phyloP scores from a whole-genome alignment of 139 green algal species.

The Chlorella sp. region DNA sequence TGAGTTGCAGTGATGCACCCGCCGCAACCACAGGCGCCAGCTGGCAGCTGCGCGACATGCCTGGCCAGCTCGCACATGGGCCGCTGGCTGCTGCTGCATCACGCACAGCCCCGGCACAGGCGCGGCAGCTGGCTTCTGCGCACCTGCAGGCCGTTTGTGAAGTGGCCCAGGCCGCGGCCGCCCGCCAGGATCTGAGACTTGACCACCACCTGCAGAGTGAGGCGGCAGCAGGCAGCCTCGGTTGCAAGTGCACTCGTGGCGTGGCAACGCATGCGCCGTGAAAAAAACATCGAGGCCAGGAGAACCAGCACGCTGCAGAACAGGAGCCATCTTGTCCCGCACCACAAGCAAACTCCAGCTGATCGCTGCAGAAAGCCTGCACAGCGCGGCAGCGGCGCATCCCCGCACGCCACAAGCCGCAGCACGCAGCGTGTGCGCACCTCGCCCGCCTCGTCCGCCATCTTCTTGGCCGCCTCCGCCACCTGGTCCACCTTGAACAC shows the following conservation, averaged over 20 bases:
- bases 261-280: neutral
- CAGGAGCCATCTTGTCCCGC: no score
- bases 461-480: constrained; percentile 68
- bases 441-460: constrained; percentile 78
- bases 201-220: constrained; percentile 83
- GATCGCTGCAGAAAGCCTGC: no score
- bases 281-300: neutral
- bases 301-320: neutral
- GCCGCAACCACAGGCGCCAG: no score
- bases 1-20: no score
- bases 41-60: no score
- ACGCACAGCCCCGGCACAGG: neutral
- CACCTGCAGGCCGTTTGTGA: constrained; percentile 88
- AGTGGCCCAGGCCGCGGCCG: constrained; percentile 92
- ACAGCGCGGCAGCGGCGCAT: no score
- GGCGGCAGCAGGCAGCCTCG: neutral
- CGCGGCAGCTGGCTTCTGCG: neutral
- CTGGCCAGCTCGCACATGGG: no score
- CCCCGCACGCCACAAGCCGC: no score
- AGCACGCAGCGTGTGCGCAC: constrained; percentile 59
- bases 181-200: constrained; percentile 98
- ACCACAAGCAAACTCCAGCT: neutral
- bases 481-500: constrained; percentile 82
- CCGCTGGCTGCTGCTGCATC: neutral
- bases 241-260: neutral